phyloP scores from a whole-genome alignment of 805 yeast species.

The Citeromyces matritensis region DNA sequence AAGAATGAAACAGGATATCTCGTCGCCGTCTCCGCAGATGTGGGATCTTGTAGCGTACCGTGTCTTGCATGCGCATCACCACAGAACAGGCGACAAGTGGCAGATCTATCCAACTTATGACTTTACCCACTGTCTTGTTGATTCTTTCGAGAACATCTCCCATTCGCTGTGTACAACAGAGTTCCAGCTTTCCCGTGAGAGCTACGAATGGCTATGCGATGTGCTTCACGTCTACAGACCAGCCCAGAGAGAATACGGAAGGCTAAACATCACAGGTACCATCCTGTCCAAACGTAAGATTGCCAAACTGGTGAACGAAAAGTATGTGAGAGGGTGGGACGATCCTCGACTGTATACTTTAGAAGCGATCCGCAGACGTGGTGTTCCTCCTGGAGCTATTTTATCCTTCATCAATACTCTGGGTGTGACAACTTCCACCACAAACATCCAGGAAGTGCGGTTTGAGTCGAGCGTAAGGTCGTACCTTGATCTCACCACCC shows the following conservation, averaged over 20 bases:
- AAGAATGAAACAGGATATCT: conserved; percentile 91
- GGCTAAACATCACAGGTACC: conserved; percentile 90
- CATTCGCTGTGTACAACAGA: conserved; percentile 96
- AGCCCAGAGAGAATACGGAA: conserved; percentile 97
- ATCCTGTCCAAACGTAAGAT: conserved; percentile 91
- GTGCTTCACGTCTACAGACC: conserved; percentile 92
- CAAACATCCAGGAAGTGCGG: conserved; percentile 80
- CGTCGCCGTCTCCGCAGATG: conserved; percentile 94
- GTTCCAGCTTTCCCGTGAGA: conserved; percentile 80
- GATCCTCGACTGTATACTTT: conserved; percentile 94
- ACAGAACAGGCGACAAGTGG: conserved; percentile 96
- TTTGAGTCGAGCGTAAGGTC: conserved; percentile 83
- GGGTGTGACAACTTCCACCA: conserved; percentile 91
- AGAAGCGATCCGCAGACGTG: conserved; percentile 91
- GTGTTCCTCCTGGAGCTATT: conserved; percentile 98
- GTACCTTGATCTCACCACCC: conserved; percentile 80
- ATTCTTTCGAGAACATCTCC: conserved; percentile 89
- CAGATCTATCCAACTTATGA: conserved; percentile 97
- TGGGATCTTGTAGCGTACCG: conserved; percentile 98
- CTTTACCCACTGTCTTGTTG: conserved; percentile 97
- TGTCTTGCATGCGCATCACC: conserved; percentile 83
- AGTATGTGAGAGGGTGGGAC: conserved; percentile 90
- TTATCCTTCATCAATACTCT: conserved; percentile 83
- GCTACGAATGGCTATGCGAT: conserved; percentile 98
- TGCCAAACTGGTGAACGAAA: conserved; percentile 75